Conservation (phyloP, 257 asterid species). For the Anisodus acutangulus region DNA sequence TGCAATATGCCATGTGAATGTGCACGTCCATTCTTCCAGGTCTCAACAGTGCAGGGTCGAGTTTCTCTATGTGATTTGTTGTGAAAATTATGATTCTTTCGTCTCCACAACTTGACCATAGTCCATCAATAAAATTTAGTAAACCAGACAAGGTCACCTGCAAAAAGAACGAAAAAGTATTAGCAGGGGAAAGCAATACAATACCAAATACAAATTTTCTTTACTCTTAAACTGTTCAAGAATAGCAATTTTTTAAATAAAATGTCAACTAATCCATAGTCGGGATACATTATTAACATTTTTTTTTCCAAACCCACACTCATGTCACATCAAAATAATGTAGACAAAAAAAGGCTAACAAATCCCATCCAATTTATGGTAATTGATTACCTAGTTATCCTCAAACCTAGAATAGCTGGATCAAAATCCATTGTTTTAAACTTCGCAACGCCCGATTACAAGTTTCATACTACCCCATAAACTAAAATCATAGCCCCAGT, state of each 20-base stretch:
- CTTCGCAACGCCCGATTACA: too few relatives aligned
- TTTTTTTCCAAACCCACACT: not conserved
- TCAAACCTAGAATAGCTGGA: too few relatives aligned
- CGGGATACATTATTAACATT: not conserved
- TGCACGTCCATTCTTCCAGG: conserved; percentile 47
- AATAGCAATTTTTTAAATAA: too few relatives aligned
- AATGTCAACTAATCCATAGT: not conserved
- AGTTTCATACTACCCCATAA: too few relatives aligned
- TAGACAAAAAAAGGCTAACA: not conserved
- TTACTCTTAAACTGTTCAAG: not conserved
- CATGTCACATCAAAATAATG: not conserved
- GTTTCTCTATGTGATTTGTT: conserved; percentile 42
- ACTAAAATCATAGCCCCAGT: too few relatives aligned
- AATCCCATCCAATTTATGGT: too few relatives aligned
- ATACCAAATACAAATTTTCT: not conserved
- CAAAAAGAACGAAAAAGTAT: not conserved
- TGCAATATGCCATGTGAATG: conserved; percentile 23
- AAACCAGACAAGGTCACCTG: conserved; percentile 37
- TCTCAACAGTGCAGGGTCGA: conserved; percentile 44
- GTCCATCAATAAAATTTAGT: conserved; percentile 32
- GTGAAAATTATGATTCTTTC: conserved; percentile 32
- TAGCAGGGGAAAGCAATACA: not conserved
- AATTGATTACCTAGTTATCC: too few relatives aligned
- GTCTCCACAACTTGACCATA: not conserved
- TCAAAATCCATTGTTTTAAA: too few relatives aligned